Evolutionary conservation across 2,329 filamentous ascomycete genomes (phyloP).

Genomic region (Monosporascus cannonballus): DNA sequence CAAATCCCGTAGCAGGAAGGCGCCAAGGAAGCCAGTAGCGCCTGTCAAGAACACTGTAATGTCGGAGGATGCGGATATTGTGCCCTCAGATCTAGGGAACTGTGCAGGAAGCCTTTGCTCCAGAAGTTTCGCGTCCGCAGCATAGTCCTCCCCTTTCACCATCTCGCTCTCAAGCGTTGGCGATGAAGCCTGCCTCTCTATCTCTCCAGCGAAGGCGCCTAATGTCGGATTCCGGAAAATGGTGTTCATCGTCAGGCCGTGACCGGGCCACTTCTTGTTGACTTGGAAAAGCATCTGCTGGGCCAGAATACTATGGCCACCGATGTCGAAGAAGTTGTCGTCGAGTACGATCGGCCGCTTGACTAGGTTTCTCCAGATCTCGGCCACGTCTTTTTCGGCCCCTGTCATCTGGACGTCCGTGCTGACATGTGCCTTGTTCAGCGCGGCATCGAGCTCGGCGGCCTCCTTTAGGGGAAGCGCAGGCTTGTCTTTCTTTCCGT

Average conservation of each 20-base stretch:
- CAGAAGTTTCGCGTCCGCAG: background rate
- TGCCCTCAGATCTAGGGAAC: conserved; percentile 42
- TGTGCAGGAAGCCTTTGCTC: background rate
- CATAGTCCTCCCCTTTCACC: background rate
- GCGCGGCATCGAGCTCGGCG: conserved; percentile 39
- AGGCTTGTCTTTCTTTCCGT: conserved; percentile 67
- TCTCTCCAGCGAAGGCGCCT: background rate
- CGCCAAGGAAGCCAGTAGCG: background rate
- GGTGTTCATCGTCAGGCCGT: background rate
- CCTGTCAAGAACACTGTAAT: background rate
- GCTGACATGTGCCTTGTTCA: conserved; percentile 25
- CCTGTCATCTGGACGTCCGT: conserved; percentile 15
- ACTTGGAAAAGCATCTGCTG: conserved; percentile 65
- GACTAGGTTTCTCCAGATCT: conserved; percentile 57
- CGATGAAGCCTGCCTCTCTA: background rate
- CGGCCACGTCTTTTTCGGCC: conserved; percentile 53
- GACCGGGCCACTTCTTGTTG: background rate
- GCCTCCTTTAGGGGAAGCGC: conserved; percentile 62
- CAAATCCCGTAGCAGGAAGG: background rate
- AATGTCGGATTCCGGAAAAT: background rate
- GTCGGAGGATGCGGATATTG: conserved; percentile 39
- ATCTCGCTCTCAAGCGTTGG: background rate
- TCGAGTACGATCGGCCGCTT: conserved; percentile 45
- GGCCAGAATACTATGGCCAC: conserved; percentile 65
- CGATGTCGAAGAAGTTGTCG: conserved; percentile 65